Percentiles rank a stretch among this genome's conserved stretches.
phyloP scores from a whole-genome alignment of 768 basidiomycete species.

The Paxillus rubicundulus region DNA sequence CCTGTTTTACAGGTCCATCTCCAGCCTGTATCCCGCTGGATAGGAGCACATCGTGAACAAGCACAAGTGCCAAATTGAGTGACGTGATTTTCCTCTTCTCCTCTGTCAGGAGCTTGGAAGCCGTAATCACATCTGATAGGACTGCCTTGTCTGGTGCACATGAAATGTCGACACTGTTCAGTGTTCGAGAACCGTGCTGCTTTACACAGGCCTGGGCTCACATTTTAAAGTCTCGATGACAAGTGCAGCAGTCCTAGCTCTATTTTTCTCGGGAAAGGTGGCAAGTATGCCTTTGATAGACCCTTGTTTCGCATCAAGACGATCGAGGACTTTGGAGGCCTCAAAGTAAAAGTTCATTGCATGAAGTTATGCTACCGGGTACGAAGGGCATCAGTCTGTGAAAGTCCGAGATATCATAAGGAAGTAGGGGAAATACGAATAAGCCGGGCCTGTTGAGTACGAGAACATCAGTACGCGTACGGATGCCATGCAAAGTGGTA shows the following conservation, averaged over 20 bases:
- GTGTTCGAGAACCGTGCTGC: background rate
- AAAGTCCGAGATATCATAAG: conserved; percentile 23
- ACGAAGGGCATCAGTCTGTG: conserved; percentile 27
- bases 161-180: conserved; percentile 6
- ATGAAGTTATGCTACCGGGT: conserved; percentile 25
- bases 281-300: conserved; percentile 85
- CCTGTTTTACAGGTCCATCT: conserved; percentile 88
- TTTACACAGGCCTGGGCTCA: conserved; percentile 37
- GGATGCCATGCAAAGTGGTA: conserved; percentile 10
- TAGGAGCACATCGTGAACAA: conserved; percentile 88
- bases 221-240: conserved; percentile 97
- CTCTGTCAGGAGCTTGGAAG: conserved; percentile 64
- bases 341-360: conserved; percentile 96
- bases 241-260: conserved; percentile 78
- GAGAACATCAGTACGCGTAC: conserved; percentile 34
- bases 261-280: conserved; percentile 66
- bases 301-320: conserved; percentile 85
- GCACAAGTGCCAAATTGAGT: conserved; percentile 72
- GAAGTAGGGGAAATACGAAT: conserved; percentile 6
- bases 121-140: conserved; percentile 66
- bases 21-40: conserved; percentile 85
- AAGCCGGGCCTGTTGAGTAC: conserved; percentile 12
- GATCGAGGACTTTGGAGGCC: conserved; percentile 79
- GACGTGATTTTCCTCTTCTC: conserved; percentile 79
- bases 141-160: conserved; percentile 64